A percentile compares a stretch with the other conserved stretches of the same genome.
phyloP scores from a whole-genome alignment of 306 rosid genomes.

The Vigna angularis region DNA sequence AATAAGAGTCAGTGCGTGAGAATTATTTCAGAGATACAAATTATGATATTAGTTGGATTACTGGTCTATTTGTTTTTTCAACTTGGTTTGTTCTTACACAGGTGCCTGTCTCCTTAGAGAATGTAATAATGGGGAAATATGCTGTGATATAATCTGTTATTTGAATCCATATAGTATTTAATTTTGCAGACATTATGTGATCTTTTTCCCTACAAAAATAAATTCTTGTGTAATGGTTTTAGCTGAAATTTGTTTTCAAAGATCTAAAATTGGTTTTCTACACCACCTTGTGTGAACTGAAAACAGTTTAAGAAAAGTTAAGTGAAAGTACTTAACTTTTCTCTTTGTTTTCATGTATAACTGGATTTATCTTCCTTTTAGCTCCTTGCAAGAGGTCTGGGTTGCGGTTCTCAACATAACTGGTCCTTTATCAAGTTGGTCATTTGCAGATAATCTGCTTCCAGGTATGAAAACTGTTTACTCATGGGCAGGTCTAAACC shows the following conservation, averaged over 20 bases:
- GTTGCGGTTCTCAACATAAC: constrained; percentile 91
- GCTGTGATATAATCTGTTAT: not conserved
- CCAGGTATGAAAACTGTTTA: constrained; percentile 64
- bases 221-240: not conserved
- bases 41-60: constrained; percentile 2
- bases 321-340: not conserved
- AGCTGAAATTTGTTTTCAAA: not conserved
- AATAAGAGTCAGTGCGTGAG: constrained; percentile 20
- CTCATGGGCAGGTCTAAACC: not conserved
- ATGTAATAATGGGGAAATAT: not conserved
- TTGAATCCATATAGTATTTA: not conserved
- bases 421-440: constrained; percentile 98
- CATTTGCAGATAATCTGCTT: constrained; percentile 82
- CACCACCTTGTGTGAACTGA: not conserved
- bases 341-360: not conserved
- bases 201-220: not conserved
- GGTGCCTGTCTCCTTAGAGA: constrained; percentile 12
- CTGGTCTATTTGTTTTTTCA: not conserved
- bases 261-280: not conserved
- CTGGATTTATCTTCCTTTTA: constrained; percentile 49
- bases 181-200: constrained; percentile 21
- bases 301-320: constrained; percentile 5
- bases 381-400: constrained; percentile 93
- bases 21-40: constrained; percentile 9
- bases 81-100: not conserved